phyloP scores from a whole-genome alignment of 208 protist species.

The Phytomonas francai region DNA sequence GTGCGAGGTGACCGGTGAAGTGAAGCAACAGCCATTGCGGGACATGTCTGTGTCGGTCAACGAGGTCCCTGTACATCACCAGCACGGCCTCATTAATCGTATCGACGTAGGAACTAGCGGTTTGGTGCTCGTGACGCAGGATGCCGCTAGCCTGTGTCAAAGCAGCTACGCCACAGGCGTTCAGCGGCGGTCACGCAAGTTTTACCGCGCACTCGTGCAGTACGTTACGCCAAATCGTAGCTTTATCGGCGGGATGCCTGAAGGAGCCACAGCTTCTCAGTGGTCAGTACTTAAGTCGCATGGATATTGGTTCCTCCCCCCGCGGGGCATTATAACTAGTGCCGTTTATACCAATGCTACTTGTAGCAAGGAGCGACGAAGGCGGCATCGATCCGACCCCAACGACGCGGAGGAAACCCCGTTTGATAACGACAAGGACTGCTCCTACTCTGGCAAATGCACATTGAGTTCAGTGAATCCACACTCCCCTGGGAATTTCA shows the following conservation, averaged over 20 bases:
- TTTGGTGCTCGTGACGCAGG: conserved; percentile 39
- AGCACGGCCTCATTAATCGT: conserved; percentile 79
- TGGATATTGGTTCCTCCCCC: background rate
- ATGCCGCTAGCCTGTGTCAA: conserved; percentile 17
- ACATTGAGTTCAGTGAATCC: background rate
- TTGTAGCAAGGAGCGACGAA: background rate
- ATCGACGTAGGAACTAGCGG: conserved; percentile 80
- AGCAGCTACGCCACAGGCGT: conserved; percentile 28
- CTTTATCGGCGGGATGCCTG: no score
- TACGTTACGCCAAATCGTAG: background rate
- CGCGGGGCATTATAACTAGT: background rate
- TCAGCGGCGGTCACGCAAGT: conserved; percentile 36
- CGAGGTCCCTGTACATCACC: conserved; percentile 30
- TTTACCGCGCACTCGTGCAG: conserved; percentile 49
- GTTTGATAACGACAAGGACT: background rate
- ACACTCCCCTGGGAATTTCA: background rate
- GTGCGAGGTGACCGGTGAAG: background rate
- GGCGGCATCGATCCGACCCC: background rate
- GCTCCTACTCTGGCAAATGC: background rate
- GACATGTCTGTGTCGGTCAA: no score
- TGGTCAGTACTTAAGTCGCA: background rate
- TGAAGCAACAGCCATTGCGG: no score
- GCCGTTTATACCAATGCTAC: background rate
- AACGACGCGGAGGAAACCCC: background rate
- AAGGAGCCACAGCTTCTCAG: background rate